Conservation (phyloP, 176 grass and related monocot species). For the Bolboschoenus planiculmis region DNA sequence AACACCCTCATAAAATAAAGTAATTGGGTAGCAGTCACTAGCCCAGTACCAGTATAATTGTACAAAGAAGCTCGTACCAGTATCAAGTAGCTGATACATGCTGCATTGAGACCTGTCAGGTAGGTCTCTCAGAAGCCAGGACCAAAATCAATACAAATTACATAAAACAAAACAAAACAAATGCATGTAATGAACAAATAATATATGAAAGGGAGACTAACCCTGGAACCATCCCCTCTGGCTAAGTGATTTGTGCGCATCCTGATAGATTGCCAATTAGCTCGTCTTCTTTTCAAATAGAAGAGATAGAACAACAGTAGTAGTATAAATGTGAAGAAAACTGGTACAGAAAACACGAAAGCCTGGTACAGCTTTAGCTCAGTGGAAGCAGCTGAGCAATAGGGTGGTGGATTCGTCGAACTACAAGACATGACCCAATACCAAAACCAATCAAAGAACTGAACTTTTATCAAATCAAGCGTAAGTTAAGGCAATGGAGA, state of each 20-base stretch:
- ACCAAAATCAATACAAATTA: conserved; percentile 2
- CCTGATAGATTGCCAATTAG: conserved; percentile 69
- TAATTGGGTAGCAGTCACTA: neutral
- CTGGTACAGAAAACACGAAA: conserved; percentile 85
- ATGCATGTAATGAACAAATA: neutral
- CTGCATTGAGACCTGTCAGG: neutral
- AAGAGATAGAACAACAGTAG: conserved; percentile 85
- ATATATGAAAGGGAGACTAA: conserved; percentile 20
- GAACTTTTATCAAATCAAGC: neutral
- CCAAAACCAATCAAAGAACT: neutral
- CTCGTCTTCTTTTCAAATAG: conserved; percentile 73
- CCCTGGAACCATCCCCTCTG: conserved; percentile 56
- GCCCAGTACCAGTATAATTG: neutral
- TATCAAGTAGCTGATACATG: neutral
- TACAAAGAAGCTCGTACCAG: neutral
- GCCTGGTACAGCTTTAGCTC: conserved; percentile 94
- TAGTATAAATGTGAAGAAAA: conserved; percentile 80
- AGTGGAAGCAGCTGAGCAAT: conserved; percentile 60
- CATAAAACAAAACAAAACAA: neutral
- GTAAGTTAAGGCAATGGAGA: neutral
- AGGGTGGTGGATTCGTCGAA: conserved; percentile 52
- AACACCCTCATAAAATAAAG: neutral
- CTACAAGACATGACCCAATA: conserved; percentile 60
- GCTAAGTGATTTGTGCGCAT: conserved; percentile 59
- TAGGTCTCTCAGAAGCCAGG: neutral